Evolutionary conservation across 2,329 filamentous ascomycete species (phyloP), one percentile per base, ranked within the genome.

Genomic region (Microsporum ferrugineum): DNA sequence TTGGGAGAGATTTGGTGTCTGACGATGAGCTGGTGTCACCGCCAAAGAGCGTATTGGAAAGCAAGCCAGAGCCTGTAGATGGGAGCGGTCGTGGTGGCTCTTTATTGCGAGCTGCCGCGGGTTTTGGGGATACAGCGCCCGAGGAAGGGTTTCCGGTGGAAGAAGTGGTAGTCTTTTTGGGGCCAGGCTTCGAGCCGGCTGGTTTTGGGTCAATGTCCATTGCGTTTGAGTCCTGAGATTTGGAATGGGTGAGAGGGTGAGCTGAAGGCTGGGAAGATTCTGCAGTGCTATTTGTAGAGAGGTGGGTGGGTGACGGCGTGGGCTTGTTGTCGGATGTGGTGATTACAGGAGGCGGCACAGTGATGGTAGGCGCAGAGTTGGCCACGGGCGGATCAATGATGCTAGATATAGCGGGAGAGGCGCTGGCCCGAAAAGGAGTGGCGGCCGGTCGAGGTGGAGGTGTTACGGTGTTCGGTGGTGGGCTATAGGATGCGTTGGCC

Each of bases 321-420:
- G 17, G 10, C 27, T 43, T 43, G 12, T 6, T 43, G 5, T 57
- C 39, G 17, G 55, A 57, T 2, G 55, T 57, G 7, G 34, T 1
- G 36, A 36, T n/a, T 34, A 39, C 33, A n/a, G 27, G 6, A 14
- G n/a, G 55, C 1, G 57, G 43, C 8, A 59, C 17, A 27, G 45
- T 27, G 23, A 59, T 31, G 33, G 38, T 27, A 38, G 57, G 57
- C 2, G 39, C 36, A 31, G 68, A 62, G 12, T 66, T 66, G 60
- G 57, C 67, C 45, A 68, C 72, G 1, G 82, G 82, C 38, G 87
- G 88, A 66, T 96, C 90, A 58, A 96, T 89, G 61, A 96, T 81
- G 74, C 89, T 95, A 4, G 90, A 87, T 66, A 96, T 96, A 2
- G 92, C 92, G 0, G 92, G 91, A 3, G 92, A 96, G 43, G 88